phyloP scores from a whole-genome alignment of 129 eudicot species.

The Deinandra increscens region DNA sequence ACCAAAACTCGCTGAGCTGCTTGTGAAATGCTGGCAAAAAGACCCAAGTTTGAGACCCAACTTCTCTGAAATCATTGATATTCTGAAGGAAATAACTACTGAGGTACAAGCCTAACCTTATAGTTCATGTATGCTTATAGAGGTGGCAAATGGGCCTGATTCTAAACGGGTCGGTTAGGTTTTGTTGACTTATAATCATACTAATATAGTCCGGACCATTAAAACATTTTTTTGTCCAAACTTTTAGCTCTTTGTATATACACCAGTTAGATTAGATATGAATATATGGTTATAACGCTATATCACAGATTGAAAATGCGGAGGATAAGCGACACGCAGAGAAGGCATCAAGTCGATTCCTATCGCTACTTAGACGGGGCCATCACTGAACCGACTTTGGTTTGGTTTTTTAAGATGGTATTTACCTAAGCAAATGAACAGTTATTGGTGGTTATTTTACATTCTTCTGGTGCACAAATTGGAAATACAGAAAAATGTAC shows the following conservation, averaged over 20 bases:
- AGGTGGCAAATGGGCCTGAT: not conserved
- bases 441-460: not conserved
- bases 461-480: not conserved
- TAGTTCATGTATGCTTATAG: not conserved
- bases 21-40: constrained; percentile 92
- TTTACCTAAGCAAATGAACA: not conserved
- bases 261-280: not conserved
- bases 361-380: constrained; percentile 78
- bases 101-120: constrained; percentile 51
- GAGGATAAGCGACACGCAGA: constrained; percentile 58
- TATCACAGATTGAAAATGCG: constrained; percentile 61
- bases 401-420: not conserved
- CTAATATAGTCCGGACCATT: too few relatives aligned
- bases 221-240: not conserved
- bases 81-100: constrained; percentile 50
- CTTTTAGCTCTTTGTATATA: not conserved
- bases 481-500: constrained; percentile 15
- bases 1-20: constrained; percentile 73
- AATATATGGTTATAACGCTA: too few relatives aligned
- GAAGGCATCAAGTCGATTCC: constrained; percentile 64
- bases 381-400: constrained; percentile 41
- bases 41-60: constrained; percentile 86
- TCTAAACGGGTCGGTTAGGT: not conserved
- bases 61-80: constrained; percentile 65
- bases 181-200: too few relatives aligned